Conservation (phyloP, 805 yeast genomes). For the Kodamaea hsintzibuensis region DNA sequence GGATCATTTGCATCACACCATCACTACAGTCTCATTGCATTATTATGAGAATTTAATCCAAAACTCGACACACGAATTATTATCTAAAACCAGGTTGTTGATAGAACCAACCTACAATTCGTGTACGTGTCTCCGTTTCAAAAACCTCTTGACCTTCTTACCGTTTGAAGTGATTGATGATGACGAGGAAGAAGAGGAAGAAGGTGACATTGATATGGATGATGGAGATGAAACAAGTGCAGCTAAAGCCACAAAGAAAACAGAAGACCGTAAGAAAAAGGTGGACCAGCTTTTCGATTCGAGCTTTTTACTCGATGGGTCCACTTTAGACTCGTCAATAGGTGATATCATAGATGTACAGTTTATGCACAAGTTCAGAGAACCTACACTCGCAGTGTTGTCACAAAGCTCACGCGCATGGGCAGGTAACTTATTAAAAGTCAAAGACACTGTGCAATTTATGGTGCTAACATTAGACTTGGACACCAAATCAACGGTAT, state of each 20-base stretch:
- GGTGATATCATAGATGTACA: constrained; percentile 68
- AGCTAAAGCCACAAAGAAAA: background rate
- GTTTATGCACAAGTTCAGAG: constrained; percentile 72
- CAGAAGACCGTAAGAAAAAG: background rate
- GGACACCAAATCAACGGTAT: constrained; percentile 55
- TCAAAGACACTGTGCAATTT: constrained; percentile 62
- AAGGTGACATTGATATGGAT: constrained; percentile 37
- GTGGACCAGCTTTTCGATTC: constrained; percentile 39
- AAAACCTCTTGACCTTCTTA: constrained; percentile 69
- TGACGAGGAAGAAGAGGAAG: constrained; percentile 40
- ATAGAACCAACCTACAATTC: constrained; percentile 59
- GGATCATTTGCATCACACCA: constrained; percentile 52
- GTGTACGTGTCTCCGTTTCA: constrained; percentile 59
- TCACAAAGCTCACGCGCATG: constrained; percentile 60
- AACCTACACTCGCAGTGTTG: constrained; percentile 77
- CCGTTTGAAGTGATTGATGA: constrained; percentile 56
- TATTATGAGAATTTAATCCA: constrained; percentile 75
- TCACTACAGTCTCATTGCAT: constrained; percentile 80
- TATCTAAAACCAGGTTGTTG: constrained; percentile 46
- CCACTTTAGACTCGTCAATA: constrained; percentile 56
- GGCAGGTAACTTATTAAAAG: constrained; percentile 70
- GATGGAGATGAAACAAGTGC: constrained; percentile 14
- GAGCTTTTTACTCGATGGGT: constrained; percentile 61
- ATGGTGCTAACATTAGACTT: constrained; percentile 70
- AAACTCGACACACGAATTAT: constrained; percentile 46